Evolutionary conservation across 2,329 filamentous ascomycete genomes (phyloP), one percentile per base, ranked within the genome.

Genomic region (Pseudocercospora fuligena): DNA sequence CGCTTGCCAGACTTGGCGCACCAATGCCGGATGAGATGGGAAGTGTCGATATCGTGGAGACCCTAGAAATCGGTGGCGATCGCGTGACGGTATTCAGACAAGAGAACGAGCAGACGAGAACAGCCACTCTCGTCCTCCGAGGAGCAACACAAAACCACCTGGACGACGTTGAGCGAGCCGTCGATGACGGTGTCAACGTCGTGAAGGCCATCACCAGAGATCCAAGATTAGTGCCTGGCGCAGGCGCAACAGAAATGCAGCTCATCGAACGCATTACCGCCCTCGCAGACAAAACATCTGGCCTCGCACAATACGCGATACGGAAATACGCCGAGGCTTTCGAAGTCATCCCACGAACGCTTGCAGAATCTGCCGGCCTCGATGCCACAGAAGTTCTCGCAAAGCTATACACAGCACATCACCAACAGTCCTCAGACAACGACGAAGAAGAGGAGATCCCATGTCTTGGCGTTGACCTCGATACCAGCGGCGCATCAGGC

Each of bases 1-100:
- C 95, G n/a, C 87, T 99, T 69, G 96, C 96, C 61, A 91, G 95
- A 75, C 86, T 99, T 57, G 95, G 95, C 71, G 95, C 96, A 16
- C 95, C 95, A 53, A 99, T 99, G 95, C 95, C 96, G n/a, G 95
- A 99, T 74, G 95, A 99, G 86, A 98, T 97, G 94, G 95, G 95
- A 71, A 91, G 83, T 74, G 89, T 99, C 70, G 95, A 99, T 78
- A 81, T 99, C 65, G 95, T 99, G 33, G 95, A 99, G 86, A 98
- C 96, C 1, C 87, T 96, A 53, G 95, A 99, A 82, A 98, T 99
- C 78, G 95, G 95, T 71, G 95, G 95, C 74, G 95, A 99, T 84
- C 91, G 95, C 69, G 96, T 99, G 66, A 99, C 95, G 49, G 94
- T 99, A 66, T 99, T 99, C 88, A 88, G 96, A 76, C 95, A 99